Conservation (phyloP, 139 green algal genomes). For the Dunaliella primolecta region DNA sequence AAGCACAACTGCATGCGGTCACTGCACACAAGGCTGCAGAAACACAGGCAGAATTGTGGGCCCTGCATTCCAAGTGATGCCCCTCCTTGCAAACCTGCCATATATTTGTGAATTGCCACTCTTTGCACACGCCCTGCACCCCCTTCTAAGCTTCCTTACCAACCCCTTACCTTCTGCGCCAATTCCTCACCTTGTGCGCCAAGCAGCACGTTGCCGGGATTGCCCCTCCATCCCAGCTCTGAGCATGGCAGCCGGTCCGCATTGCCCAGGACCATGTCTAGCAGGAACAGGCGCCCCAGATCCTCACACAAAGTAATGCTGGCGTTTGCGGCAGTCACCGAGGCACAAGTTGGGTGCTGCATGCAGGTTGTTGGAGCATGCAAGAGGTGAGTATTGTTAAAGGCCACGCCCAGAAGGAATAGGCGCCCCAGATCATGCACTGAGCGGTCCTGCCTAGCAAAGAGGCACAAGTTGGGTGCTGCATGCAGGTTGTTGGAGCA, state of each 20-base stretch:
- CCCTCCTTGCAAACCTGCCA: too few species aligned
- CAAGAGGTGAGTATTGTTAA: constrained; percentile 79
- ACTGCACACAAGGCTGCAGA: too few species aligned
- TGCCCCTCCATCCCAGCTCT: constrained; percentile 75
- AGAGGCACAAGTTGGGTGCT: constrained; percentile 6
- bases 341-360: constrained; percentile 2
- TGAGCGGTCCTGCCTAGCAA: not conserved
- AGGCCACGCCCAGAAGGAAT: constrained; percentile 71
- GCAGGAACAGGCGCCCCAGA: constrained; percentile 64
- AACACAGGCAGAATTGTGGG: too few species aligned
- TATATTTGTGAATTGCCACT: too few species aligned
- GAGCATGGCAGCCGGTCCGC: constrained; percentile 71
- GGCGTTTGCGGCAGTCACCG: not conserved
- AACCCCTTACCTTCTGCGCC: too few species aligned
- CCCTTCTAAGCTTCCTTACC: too few species aligned
- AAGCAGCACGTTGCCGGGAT: constrained; percentile 60
- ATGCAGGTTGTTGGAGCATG: constrained; percentile 48
- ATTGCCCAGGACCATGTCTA: constrained; percentile 79
- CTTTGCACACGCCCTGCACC: too few species aligned
- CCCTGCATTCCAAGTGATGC: too few species aligned
- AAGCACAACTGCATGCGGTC: too few species aligned
- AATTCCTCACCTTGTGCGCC: constrained; percentile 38
- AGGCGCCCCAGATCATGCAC: constrained; percentile 60
- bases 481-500: constrained; percentile 44
- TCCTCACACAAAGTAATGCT: constrained; percentile 33